phyloP scores from a whole-genome alignment of 2,329 filamentous ascomycete genomes.

The Helicocarpus griseus region DNA sequence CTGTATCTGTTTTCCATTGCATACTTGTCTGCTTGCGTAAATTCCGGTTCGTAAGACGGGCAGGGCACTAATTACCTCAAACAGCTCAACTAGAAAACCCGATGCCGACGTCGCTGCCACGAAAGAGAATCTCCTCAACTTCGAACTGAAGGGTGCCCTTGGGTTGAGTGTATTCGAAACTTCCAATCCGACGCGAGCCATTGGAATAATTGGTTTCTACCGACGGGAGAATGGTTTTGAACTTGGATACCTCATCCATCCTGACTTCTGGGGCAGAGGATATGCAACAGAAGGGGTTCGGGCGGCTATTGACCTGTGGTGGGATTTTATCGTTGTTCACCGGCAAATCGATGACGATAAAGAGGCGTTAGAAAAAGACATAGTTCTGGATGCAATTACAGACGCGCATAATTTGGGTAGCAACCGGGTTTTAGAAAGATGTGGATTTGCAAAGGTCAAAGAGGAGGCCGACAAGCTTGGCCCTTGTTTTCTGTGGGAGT shows the following conservation, averaged over 20 bases:
- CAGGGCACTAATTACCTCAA: neutral
- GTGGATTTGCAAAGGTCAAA: neutral
- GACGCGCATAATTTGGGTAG: neutral
- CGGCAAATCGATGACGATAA: neutral
- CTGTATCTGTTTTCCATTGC: too few species aligned
- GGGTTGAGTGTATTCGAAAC: slow-evolving; percentile 12
- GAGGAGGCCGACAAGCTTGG: neutral
- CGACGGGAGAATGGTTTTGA: slow-evolving; percentile 12
- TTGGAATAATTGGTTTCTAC: slow-evolving; percentile 16
- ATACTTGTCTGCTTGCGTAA: too few species aligned
- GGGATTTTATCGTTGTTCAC: slow-evolving; percentile 11
- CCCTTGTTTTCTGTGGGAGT: slow-evolving; percentile 4
- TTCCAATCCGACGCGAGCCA: slow-evolving; percentile 10
- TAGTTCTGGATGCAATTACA: neutral
- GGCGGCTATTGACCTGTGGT: slow-evolving; percentile 17
- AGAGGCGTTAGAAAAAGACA: neutral
- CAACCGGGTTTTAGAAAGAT: slow-evolving; percentile 4
- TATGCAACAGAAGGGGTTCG: slow-evolving; percentile 18
- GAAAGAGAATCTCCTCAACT: neutral
- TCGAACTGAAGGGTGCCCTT: slow-evolving; percentile 1
- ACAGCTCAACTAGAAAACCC: slow-evolving; percentile 4
- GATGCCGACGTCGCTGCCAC: slow-evolving; percentile 7
- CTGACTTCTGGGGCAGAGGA: slow-evolving; percentile 18
- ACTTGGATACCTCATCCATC: slow-evolving; percentile 18
- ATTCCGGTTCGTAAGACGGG: neutral